phyloP scores from a whole-genome alignment of 73 alveolate species.

The Paramecium caudatum region DNA sequence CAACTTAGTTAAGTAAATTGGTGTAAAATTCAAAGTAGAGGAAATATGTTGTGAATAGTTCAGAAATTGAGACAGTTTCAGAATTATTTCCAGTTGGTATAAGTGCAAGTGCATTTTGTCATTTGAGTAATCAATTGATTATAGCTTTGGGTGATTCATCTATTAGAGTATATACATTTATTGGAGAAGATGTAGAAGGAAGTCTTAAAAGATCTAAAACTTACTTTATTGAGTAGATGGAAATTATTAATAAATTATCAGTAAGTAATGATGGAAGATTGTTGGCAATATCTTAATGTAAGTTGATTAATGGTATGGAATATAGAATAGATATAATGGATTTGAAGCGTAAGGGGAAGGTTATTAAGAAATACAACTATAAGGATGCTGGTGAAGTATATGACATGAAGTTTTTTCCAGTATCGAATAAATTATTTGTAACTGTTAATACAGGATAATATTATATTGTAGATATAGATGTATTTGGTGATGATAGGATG shows the following conservation, averaged over 20 bases:
- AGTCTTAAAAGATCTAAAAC: not conserved
- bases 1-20: not conserved
- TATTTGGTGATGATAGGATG: not conserved
- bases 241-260: constrained; percentile 25
- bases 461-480: constrained; percentile 1
- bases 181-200: constrained; percentile 4
- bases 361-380: not conserved
- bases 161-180: not conserved
- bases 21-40: not conserved
- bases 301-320: not conserved
- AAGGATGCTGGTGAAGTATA: not conserved
- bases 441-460: not conserved
- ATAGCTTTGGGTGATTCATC: constrained; percentile 21
- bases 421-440: constrained; percentile 23
- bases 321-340: constrained; percentile 44
- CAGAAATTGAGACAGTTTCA: constrained; percentile 5
- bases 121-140: not conserved
- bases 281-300: constrained; percentile 44
- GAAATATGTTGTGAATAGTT: not conserved
- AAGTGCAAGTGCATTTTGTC: not conserved
- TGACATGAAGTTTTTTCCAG: constrained; percentile 35
- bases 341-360: constrained; percentile 50
- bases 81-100: not conserved
- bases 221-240: not conserved
- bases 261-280: constrained; percentile 64